Evolutionary conservation across 1,284 basidiomycete genomes (phyloP).

Genomic region (Earliella scabrosa): DNA sequence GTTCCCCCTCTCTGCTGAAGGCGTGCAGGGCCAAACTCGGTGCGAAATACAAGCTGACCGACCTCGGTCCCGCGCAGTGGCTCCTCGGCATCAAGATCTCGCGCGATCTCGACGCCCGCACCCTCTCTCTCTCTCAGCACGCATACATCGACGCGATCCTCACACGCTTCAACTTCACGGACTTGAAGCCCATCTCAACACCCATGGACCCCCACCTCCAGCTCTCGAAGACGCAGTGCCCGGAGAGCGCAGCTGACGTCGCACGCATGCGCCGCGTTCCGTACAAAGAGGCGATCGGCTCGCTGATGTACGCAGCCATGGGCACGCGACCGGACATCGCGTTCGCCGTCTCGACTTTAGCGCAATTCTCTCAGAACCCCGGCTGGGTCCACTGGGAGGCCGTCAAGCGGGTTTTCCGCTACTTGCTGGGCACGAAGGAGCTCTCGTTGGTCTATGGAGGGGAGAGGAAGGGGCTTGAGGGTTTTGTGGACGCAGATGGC

Average conservation of each 20-base stretch:
- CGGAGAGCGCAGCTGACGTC: neutral
- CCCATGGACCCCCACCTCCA: constrained; percentile 8
- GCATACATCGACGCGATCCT: constrained; percentile 31
- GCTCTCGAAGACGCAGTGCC: constrained; percentile 20
- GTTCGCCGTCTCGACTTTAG: constrained; percentile 5
- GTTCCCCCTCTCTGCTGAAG: too few species aligned
- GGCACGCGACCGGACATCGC: too few species aligned
- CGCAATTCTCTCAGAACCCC: constrained; percentile 13
- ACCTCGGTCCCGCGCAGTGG: constrained; percentile 35
- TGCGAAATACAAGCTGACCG: constrained; percentile 34
- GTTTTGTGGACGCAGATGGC: constrained; percentile 9
- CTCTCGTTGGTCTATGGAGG: constrained; percentile 1
- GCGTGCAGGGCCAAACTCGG: constrained; percentile 22
- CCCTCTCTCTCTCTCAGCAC: constrained; percentile 31
- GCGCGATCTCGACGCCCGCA: constrained; percentile 26
- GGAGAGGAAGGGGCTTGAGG: neutral
- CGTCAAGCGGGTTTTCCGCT: constrained; percentile 22
- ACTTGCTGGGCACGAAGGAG: constrained; percentile 11
- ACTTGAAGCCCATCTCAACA: constrained; percentile 24
- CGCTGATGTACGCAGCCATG: too few species aligned
- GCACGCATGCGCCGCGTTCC: too few species aligned
- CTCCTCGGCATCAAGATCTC: constrained; percentile 39
- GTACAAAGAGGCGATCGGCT: too few species aligned
- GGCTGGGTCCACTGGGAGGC: constrained; percentile 24
- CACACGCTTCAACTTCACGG: constrained; percentile 28